phyloP scores from a whole-genome alignment of 345 rosid genomes.

The Populus nigra region DNA sequence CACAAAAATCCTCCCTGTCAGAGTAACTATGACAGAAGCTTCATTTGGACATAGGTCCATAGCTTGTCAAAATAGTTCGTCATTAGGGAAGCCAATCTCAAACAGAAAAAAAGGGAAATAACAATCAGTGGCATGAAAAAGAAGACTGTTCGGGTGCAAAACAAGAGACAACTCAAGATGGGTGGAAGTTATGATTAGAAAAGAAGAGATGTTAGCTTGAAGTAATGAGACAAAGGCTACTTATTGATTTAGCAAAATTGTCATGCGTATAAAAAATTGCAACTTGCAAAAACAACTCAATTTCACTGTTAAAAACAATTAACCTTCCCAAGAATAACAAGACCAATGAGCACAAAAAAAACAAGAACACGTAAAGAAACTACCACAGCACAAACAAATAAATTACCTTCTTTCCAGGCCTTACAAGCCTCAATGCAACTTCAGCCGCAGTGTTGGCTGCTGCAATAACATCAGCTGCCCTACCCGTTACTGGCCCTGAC shows the following conservation, averaged over 20 bases:
- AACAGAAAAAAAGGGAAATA: neutral
- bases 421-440: conserved; percentile 96
- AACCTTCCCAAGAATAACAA: neutral
- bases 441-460: conserved; percentile 96
- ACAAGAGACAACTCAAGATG: neutral
- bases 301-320: neutral
- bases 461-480: conserved; percentile 85
- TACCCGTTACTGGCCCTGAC: conserved; percentile 63
- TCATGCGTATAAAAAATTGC: neutral
- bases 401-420: conserved; percentile 91
- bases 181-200: neutral
- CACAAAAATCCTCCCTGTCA: conserved; percentile 43
- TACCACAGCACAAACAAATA: neutral
- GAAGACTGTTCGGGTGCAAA: neutral
- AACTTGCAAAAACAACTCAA: neutral
- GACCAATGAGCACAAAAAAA: neutral
- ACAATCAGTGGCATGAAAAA: neutral
- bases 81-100: conserved; percentile 39
- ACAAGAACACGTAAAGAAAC: neutral
- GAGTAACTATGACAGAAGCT: conserved; percentile 85
- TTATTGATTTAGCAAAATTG: neutral
- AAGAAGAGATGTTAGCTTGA: neutral
- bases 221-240: neutral
- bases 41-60: conserved; percentile 63
- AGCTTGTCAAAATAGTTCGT: conserved; percentile 49